A percentile compares a stretch with the other conserved stretches of the same genome.
phyloP scores from a whole-genome alignment of 495 filamentous ascomycete genomes.

The Tuber borchii region DNA sequence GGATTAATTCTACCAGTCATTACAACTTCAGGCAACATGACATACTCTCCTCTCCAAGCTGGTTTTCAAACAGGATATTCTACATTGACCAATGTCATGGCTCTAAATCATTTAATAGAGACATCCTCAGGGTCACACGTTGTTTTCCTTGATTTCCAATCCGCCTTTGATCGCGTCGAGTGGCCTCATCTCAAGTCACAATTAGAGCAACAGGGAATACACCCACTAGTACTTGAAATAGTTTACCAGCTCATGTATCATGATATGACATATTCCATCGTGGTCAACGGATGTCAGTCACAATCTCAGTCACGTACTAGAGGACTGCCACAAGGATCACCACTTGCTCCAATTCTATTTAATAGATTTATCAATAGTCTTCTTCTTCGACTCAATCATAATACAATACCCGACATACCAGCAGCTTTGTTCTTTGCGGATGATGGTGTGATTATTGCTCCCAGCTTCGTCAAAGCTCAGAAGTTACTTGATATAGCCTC shows the following conservation, averaged over 20 bases:
- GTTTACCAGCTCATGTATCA: not conserved
- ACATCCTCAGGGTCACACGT: accelerated
- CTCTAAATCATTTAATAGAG: too few relatives aligned
- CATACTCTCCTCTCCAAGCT: too few relatives aligned
- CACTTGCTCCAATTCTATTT: not conserved
- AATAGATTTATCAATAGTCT: not conserved
- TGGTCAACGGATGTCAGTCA: not conserved
- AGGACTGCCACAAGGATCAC: not conserved
- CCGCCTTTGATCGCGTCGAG: not conserved
- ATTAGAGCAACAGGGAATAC: not conserved
- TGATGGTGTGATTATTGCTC: too few relatives aligned
- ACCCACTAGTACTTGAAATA: not conserved
- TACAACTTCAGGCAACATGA: too few relatives aligned
- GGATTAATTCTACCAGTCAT: too few relatives aligned
- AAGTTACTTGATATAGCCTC: too few relatives aligned
- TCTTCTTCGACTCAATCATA: not conserved
- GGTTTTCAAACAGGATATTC: too few relatives aligned
- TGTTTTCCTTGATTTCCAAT: not conserved
- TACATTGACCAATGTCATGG: too few relatives aligned
- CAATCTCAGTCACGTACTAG: not conserved
- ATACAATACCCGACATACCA: too few relatives aligned
- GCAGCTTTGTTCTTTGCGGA: too few relatives aligned
- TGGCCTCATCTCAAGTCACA: not conserved
- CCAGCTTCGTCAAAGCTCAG: too few relatives aligned
- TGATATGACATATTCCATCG: not conserved